Base-by-base conservation (phyloP, 2,329 filamentous ascomycete genomes). In the Neofusicoccum laricinum region DNA sequence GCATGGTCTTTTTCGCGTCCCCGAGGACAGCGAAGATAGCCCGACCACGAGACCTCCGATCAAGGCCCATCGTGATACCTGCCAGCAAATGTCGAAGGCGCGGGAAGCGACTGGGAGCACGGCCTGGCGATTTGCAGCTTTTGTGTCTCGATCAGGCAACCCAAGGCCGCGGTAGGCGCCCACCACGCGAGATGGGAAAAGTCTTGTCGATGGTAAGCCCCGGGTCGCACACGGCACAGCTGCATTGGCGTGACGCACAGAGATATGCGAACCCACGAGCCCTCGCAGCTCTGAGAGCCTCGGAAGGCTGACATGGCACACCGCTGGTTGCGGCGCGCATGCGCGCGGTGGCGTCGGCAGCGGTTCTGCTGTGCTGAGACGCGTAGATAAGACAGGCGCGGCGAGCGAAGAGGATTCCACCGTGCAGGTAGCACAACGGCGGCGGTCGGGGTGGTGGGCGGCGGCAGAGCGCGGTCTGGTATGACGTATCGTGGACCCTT, bases 401-500 rank as follows among this genome's bases (percentile, higher is more conserved):
- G 25, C 25, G 25, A 30, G 25, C 25, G 50, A 17, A 36, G 38
- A 53, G 11, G 49, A n/a, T 12, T 21, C n/a, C 15, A 32, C 17
- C 19, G 17, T 34, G 53, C 17, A 17, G 8, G 32, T 4, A 36
- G 38, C 38, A 57, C 21, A 17, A n/a, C 15, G 38, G 32, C 25
- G 25, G 25, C 25, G 25, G 25, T 30, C 25, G 25, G 25, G 25
- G 25, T 30, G 25, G 25, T 30, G 25, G 25, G 7, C 25, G 25
- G 25, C 25, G 25, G 25, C 25, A 7, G 25, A 4, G 25, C 25
- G 25, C 25, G 25, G 25, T 30, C 25, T 15, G 55, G 55, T 36
- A 59, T 59, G 55, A 59, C 55, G 41, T 59, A 59, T 36, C 41
- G 30, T 46, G 55, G 55, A 59, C 55, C 55, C 55, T 59, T 45